Evolutionary conservation across 257 asterid species (phyloP).

Genomic region (Petrea volubilis): DNA sequence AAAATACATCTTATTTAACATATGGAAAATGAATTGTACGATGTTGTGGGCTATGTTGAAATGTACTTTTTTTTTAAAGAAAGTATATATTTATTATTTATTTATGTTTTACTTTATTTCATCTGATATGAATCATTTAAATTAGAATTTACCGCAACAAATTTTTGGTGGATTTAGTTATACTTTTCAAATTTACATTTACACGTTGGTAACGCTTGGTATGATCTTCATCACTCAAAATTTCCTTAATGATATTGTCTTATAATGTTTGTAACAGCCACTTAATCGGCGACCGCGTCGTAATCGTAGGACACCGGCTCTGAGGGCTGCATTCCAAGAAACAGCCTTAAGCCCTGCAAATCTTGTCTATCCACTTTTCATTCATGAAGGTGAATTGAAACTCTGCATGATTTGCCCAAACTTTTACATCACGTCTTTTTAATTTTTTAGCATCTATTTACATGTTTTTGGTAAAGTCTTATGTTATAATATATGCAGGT

Average conservation of each 20-base stretch:
- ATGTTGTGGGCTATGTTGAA: not conserved
- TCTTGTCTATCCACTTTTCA: conserved; percentile 94
- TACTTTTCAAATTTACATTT: not conserved
- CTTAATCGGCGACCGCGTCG: conserved; percentile 80
- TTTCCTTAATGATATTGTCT: not conserved
- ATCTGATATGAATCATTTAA: not conserved
- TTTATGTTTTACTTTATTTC: too few species aligned
- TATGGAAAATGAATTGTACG: conserved; percentile 1
- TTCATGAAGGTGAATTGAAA: conserved; percentile 75
- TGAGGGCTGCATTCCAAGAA: conserved; percentile 92
- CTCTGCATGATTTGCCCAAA: not conserved
- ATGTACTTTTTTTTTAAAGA: not conserved
- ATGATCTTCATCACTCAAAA: not conserved
- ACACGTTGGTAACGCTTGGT: not conserved
- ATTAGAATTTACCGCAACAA: not conserved
- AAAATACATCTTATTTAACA: not conserved
- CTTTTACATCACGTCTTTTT: not conserved
- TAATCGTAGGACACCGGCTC: conserved; percentile 71
- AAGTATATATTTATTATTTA: too few species aligned
- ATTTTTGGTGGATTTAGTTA: not conserved
- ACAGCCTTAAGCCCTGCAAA: conserved; percentile 86
- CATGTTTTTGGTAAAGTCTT: not conserved
- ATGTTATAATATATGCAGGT: conserved; percentile 50
- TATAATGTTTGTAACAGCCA: conserved; percentile 49
- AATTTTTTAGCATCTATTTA: not conserved